Base-by-base conservation (phyloP, 2,329 filamentous ascomycete genomes). In the Fusarium sp. region DNA sequence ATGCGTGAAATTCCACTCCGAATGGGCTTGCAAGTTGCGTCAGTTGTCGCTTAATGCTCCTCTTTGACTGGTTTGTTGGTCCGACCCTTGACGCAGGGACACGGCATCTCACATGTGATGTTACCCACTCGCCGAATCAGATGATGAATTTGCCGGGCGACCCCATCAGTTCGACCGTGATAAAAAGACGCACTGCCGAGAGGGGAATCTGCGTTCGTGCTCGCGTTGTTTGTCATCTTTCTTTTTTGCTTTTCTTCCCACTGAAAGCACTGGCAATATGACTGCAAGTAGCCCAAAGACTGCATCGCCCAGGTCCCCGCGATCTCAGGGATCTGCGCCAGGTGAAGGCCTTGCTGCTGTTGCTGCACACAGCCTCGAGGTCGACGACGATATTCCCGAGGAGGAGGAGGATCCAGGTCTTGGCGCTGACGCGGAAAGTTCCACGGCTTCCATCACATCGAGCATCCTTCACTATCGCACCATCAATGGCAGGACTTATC, bases 401-500 rank as follows among this genome's bases (percentile, higher is more conserved):
- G 48, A 27, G 4, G 57, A 62, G 1, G 56, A 61, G 20, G 55
- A 62, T 17, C 40, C 57, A 13, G 58, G 58, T 5, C 57, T 62
- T 13, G 58, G 58, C 13, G 9, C 50, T 3, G 58, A 62, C 23
- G 27, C 20, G 1, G 58, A 56, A 31, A 62, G 58, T 13, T 62
- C 58, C 5, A 62, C 58, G 4, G 48, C 58, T 7, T 62, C 58
- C 0, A 62, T 62, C 6, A 62, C 58, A 3, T 62, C 58, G 10
- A 62, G 58, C 6, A 62, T 62, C 9, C 36, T 62, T n/a, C n/a
- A 62, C 13, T 62, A 62, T 7, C 58, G 58, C 9, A 62, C 57
- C 6, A 62, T 62, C 31, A 62, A 56, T 6, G 58, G 58, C 5
- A 47, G 58, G 5, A 62, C 58, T 7, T 62, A 56, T 2, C 57